Evolutionary conservation across 75 land plant genomes (phyloP), one percentile per base, ranked within the genome.

Genomic region (Larix kaempferi): DNA sequence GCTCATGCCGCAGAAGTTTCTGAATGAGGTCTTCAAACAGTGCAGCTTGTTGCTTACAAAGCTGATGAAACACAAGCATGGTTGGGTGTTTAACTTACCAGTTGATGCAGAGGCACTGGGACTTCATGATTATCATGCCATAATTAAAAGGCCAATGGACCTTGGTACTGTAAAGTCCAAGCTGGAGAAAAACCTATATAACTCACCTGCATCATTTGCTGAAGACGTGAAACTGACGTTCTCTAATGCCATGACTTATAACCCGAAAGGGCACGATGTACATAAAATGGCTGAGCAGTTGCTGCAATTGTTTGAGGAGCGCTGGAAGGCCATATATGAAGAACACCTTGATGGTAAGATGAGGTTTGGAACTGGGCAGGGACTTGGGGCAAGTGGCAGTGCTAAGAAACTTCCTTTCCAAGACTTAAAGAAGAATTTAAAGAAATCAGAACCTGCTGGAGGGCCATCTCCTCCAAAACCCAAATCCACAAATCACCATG

Each of bases 81-180:
- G 89, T 22, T 94, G 96, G 96, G 86, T 94, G 54, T 94, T 94
- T 54, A 88, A 88, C 19, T 55, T 26, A 6, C 94, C 96, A 0
- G 96, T 94, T 22, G 96, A 94, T 80, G 89, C 76, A 3, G 78
- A 87, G 76, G 80, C 64, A 41, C 87, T 91, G 41, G 89, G 85
- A 21, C 78, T 94, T 17, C 84, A 86, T 74, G 96, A 94, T 75
- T 94, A 94, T 66, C 77, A 79, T 57, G 71, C 37, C 12, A 85
- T 93, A 12, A 88, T 93, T 21, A 86, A 84, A 76, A 82, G 79
- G 13, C 95, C 95, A 5, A 93, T 93, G 95, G 95, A 93, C 80
- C 85, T 93, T 21, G 95, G 95, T 1, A 93, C 95, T 6, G 85
- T 93, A 19, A 91, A 88, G 82, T 33, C 57, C 13, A 88, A 79